Conservation (phyloP, 176 grass and related monocot genomes). For the Stipa capillata region DNA sequence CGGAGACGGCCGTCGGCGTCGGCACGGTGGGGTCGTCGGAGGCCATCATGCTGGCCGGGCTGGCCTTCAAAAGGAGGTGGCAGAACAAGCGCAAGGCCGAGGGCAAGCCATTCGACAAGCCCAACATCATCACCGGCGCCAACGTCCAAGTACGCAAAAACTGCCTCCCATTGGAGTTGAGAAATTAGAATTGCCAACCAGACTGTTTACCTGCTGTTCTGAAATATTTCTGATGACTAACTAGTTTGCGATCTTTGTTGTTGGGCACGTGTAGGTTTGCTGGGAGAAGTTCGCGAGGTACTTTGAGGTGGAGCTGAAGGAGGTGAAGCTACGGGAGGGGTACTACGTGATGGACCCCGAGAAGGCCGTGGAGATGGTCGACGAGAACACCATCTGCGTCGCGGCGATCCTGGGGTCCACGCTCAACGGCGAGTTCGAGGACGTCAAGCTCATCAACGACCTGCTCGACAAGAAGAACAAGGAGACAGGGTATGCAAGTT, state of each 20-base stretch:
- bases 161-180: background rate
- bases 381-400: conserved; percentile 98
- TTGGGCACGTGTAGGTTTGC: conserved; percentile 49
- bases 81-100: conserved; percentile 87
- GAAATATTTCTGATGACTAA: background rate
- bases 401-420: conserved; percentile 92
- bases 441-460: conserved; percentile 88
- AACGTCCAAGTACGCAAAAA: conserved; percentile 68
- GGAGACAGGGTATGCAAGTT: conserved; percentile 45
- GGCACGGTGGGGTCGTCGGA: conserved; percentile 95
- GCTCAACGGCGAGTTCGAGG: conserved; percentile 98
- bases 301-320: conserved; percentile 94
- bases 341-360: conserved; percentile 97
- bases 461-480: conserved; percentile 58
- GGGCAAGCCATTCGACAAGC: conserved; percentile 91
- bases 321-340: conserved; percentile 88
- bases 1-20: conserved; percentile 81
- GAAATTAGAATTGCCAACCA: too few species aligned
- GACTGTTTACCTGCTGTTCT: background rate
- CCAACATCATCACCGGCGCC: conserved; percentile 97
- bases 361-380: conserved; percentile 85
- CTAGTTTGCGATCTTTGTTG: background rate
- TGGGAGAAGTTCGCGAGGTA: conserved; percentile 98
- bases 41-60: conserved; percentile 95
- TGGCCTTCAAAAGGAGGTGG: conserved; percentile 94